phyloP scores from a whole-genome alignment of 2,329 filamentous ascomycete genomes.

The Colletotrichum somersetense region DNA sequence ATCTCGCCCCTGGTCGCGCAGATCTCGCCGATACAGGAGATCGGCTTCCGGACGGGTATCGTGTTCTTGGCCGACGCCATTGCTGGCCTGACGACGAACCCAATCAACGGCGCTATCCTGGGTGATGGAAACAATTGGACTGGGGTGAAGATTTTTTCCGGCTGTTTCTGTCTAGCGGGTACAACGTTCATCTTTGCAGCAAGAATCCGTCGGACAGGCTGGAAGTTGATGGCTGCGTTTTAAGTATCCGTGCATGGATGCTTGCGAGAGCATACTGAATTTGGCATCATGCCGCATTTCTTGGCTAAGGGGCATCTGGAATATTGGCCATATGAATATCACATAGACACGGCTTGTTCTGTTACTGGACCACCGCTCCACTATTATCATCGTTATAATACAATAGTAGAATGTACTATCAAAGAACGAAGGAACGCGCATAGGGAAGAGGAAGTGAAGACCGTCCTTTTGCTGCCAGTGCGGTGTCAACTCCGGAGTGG shows the following conservation, averaged over 20 bases:
- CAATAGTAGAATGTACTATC: neutral
- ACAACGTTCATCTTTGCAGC: constrained; percentile 46
- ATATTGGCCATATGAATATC: neutral
- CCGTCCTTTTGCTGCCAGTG: neutral
- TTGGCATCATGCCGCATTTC: neutral
- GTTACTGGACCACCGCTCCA: neutral
- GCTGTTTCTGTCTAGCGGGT: constrained; percentile 49
- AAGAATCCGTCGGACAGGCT: constrained; percentile 47
- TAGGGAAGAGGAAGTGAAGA: neutral
- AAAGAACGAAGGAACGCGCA: neutral
- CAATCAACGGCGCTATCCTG: constrained; percentile 65
- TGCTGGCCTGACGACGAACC: constrained; percentile 67
- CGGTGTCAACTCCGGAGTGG: neutral
- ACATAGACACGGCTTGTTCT: constrained; percentile 18
- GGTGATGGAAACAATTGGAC: constrained; percentile 43
- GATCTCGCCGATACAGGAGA: constrained; percentile 66
- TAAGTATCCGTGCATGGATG: constrained; percentile 23
- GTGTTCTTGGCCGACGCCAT: constrained; percentile 67
- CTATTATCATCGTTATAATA: neutral
- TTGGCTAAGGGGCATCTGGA: neutral
- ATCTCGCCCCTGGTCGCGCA: constrained; percentile 58
- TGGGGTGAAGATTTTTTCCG: constrained; percentile 54
- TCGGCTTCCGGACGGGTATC: constrained; percentile 62
- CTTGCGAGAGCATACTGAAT: neutral
- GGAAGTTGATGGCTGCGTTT: constrained; percentile 45